Evolutionary conservation across 2,329 filamentous ascomycete species (phyloP).

Genomic region (Corniculantispora saksenae): DNA sequence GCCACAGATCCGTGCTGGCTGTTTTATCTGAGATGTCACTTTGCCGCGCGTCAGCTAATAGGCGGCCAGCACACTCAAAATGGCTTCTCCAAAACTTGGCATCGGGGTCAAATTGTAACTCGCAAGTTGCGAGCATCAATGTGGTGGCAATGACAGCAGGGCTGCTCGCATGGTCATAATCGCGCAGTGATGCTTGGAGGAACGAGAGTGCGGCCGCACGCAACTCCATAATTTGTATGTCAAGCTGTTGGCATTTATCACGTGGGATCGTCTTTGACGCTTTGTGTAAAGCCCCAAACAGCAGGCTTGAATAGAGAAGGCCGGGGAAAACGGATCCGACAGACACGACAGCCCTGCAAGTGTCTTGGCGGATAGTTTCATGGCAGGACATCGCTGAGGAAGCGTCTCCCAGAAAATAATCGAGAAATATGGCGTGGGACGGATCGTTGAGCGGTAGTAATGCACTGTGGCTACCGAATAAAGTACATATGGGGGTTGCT

Average conservation of each 20-base stretch:
- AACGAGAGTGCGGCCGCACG: background rate
- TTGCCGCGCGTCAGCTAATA: background rate
- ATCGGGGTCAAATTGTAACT: slow-evolving; percentile 12
- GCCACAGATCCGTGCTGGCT: background rate
- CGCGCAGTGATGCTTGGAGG: slow-evolving; percentile 2
- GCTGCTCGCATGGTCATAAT: background rate
- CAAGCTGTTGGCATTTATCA: background rate
- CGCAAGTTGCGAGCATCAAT: slow-evolving; percentile 13
- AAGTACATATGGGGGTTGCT: too few relatives aligned
- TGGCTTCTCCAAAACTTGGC: slow-evolving; percentile 6
- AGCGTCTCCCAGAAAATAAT: background rate
- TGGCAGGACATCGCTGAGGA: background rate
- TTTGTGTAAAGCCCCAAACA: slow-evolving; percentile 13
- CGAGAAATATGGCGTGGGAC: background rate
- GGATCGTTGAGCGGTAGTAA: background rate
- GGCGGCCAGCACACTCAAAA: slow-evolving; percentile 10
- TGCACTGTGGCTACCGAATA: background rate
- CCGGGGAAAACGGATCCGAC: slow-evolving; percentile 11
- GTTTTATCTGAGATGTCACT: background rate
- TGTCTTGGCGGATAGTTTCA: slow-evolving; percentile 11
- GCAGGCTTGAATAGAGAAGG: slow-evolving; percentile 3
- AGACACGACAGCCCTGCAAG: slow-evolving; percentile 14
- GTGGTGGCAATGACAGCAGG: slow-evolving; percentile 10
- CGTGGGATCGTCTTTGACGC: background rate
- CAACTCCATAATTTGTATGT: slow-evolving; percentile 9